Evolutionary conservation across 345 rosid genomes (phyloP), one percentile per base, ranked within the genome.

Genomic region (Microthlaspi erraticum): DNA sequence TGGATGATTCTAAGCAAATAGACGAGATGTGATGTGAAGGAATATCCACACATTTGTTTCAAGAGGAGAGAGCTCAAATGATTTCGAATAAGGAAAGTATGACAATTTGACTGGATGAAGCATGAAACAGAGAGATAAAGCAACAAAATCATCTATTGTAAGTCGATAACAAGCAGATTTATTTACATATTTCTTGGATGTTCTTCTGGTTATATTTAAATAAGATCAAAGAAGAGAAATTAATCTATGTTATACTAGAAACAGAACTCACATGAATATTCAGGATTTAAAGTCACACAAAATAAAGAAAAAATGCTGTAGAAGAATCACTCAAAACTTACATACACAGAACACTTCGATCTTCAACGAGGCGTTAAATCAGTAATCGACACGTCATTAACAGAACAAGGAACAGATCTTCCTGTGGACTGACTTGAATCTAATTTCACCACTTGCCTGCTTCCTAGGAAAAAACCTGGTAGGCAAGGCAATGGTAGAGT

Each of bases 351-450:
- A 52, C 4, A 52, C 10, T 20, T 52, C 34, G 5, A 23, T 52
- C 57, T 52, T 52, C 57, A 52, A 52, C 57, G 57, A 52, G 57
- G 37, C 10, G n/a, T 18, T 52, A 52, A 29, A 13, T 29, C 57
- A 29, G 37, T 52, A 52, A 52, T 7, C 6, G 51, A 12, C 2
- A 5, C 16, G 14, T 41, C 44, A 41, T 41, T 41, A 5, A 43
- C 19, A 1, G 5, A 53, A 13, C 4, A 20, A 31, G 59, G 59
- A 53, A 53, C 2, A 31, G 11, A 53, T 20, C 8, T 53, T 6
- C 58, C 13, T 7, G 58, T 45, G 50, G 36, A 68, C 20, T 42
- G 55, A 57, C 45, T 17, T 17, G 73, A 57, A 16, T 55, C 53
- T 10, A 19, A 41, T 17, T 20, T 63, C 8, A 37, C 31, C 8